Evolutionary conservation across 1,139 yeast genomes (phyloP).

Genomic region (Komagataea norvegica): DNA sequence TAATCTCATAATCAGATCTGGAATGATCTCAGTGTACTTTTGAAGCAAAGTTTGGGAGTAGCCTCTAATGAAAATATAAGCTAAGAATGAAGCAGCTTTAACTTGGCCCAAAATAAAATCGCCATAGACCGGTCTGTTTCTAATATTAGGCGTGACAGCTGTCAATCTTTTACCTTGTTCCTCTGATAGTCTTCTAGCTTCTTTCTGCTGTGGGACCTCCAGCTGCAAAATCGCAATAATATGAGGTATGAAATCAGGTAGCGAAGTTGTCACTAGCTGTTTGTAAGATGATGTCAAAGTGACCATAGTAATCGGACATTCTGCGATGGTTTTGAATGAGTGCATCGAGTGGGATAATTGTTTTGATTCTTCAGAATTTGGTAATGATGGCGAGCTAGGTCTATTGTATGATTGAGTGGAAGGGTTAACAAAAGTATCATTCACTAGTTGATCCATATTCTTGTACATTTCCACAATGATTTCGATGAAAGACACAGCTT

Average conservation of each 20-base stretch:
- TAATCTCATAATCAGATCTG: constrained; percentile 79
- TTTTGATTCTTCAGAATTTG: constrained; percentile 28
- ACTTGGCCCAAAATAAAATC: constrained; percentile 95
- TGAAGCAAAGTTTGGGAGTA: constrained; percentile 64
- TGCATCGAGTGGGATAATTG: constrained; percentile 46
- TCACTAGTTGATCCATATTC: constrained; percentile 74
- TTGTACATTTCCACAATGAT: constrained; percentile 74
- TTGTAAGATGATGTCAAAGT: constrained; percentile 85
- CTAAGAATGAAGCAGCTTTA: constrained; percentile 92
- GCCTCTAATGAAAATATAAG: constrained; percentile 85
- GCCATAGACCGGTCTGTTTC: constrained; percentile 74
- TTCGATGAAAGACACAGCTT: constrained; percentile 75
- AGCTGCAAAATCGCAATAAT: constrained; percentile 69
- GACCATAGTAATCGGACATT: constrained; percentile 96
- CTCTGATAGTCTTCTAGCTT: constrained; percentile 59
- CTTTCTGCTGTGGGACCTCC: constrained; percentile 72
- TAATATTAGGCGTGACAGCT: constrained; percentile 61
- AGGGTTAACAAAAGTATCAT: constrained; percentile 48
- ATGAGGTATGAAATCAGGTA: constrained; percentile 77
- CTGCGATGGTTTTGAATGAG: constrained; percentile 90
- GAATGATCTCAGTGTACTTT: constrained; percentile 66
- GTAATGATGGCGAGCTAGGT: constrained; percentile 39
- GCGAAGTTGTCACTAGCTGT: constrained; percentile 61
- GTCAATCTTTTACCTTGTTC: constrained; percentile 50
- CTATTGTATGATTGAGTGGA: constrained; percentile 32